A percentile compares a stretch with the other conserved stretches of the same genome.
Conservation (phyloP, 179 eudicot species). For the Silene coronaria region DNA sequence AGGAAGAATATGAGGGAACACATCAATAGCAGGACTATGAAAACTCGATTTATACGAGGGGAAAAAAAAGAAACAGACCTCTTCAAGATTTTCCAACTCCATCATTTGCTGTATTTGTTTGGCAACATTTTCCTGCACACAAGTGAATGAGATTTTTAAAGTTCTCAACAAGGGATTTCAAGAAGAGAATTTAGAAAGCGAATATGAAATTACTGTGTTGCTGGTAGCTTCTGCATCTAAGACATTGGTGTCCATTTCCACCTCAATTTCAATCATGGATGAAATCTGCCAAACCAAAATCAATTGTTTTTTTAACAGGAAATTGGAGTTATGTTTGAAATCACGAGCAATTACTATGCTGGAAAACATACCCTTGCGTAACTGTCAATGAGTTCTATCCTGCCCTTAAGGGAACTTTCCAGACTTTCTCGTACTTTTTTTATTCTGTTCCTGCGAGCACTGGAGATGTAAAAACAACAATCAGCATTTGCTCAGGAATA, state of each 20-base stretch:
- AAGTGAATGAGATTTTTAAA: not conserved
- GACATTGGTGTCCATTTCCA: slow-evolving; percentile 93
- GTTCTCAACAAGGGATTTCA: not conserved
- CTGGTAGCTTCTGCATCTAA: slow-evolving; percentile 88
- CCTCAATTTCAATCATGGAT: slow-evolving; percentile 97
- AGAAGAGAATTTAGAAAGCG: not conserved
- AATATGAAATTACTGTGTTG: slow-evolving; percentile 46
- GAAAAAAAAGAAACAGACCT: slow-evolving; percentile 41
- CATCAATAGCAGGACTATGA: not conserved
- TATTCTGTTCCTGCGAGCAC: slow-evolving; percentile 76
- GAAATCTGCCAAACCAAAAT: slow-evolving; percentile 51
- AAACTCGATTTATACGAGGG: not conserved
- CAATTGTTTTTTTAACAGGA: slow-evolving; percentile 1
- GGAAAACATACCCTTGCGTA: slow-evolving; percentile 70
- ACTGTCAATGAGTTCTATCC: slow-evolving; percentile 79
- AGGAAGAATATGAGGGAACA: not conserved
- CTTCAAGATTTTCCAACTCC: slow-evolving; percentile 97
- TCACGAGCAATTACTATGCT: not conserved
- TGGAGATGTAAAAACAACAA: slow-evolving; percentile 17
- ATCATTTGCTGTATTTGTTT: slow-evolving; percentile 80
- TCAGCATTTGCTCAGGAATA: slow-evolving; percentile 1
- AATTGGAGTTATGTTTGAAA: not conserved
- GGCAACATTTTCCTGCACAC: slow-evolving; percentile 70
- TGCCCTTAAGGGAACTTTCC: slow-evolving; percentile 65
- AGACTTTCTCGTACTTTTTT: slow-evolving; percentile 76